Percentiles rank a stretch among this genome's conserved stretches.
phyloP scores from a whole-genome alignment of 148 eudicot species.

The Suaeda aralocaspica region DNA sequence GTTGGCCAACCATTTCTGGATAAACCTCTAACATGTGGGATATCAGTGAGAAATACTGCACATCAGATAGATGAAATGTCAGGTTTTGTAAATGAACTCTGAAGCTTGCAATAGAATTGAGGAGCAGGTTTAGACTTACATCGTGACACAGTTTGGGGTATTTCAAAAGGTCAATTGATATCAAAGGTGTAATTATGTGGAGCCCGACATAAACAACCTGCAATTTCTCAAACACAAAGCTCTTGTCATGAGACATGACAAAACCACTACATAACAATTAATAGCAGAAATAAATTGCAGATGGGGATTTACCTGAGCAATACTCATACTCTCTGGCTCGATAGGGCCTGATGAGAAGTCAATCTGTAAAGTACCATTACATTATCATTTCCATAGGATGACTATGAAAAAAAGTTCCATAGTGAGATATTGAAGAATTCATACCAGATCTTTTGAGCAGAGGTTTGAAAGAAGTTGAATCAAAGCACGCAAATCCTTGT shows the following conservation, averaged over 20 bases:
- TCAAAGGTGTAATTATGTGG: conserved; percentile 86
- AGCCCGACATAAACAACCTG: conserved; percentile 94
- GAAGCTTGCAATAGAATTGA: conserved; percentile 15
- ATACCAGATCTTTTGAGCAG: conserved; percentile 92
- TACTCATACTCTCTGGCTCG: conserved; percentile 68
- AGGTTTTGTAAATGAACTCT: conserved; percentile 11
- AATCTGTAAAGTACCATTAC: conserved; percentile 42
- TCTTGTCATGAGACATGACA: not conserved
- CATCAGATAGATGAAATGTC: conserved; percentile 10
- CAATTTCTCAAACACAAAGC: conserved; percentile 19
- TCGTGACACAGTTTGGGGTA: conserved; percentile 86
- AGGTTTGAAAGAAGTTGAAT: conserved; percentile 77
- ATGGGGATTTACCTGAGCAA: conserved; percentile 61
- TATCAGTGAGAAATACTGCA: conserved; percentile 81
- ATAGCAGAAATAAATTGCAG: not conserved
- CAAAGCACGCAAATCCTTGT: conserved; percentile 86
- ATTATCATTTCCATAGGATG: not conserved
- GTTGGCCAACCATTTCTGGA: conserved; percentile 81
- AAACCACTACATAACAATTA: conserved; percentile 2
- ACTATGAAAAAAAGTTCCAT: conserved; percentile 4
- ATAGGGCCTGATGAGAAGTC: conserved; percentile 72
- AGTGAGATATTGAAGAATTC: conserved; percentile 13
- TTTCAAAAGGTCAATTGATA: conserved; percentile 74
- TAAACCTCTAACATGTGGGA: conserved; percentile 97
- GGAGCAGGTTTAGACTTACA: conserved; percentile 42